Percentiles rank a stretch among this genome's conserved stretches.
phyloP scores from a whole-genome alignment of 1,284 basidiomycete species.

The Ceratobasidium sp. region DNA sequence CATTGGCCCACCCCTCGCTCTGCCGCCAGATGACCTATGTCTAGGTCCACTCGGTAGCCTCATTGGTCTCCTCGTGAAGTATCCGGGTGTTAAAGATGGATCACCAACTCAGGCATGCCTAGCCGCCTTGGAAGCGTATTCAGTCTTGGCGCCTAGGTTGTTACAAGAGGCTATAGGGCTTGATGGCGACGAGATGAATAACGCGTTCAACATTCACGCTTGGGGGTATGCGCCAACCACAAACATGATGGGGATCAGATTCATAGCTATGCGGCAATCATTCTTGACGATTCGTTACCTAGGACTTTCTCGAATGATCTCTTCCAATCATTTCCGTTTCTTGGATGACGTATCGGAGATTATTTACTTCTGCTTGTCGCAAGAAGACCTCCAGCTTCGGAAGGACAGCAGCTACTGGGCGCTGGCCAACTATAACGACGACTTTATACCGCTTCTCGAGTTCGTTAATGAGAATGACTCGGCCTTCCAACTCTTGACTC shows the following conservation, averaged over 20 bases:
- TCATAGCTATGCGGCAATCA: not conserved
- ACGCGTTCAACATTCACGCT: not conserved
- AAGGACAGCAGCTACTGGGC: not conserved
- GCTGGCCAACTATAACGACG: not conserved
- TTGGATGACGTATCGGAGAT: not conserved
- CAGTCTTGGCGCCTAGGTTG: not conserved
- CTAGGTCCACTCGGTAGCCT: not conserved
- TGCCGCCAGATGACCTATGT: not conserved
- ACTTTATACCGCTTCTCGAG: not conserved
- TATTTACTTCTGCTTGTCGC: not conserved
- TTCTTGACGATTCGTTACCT: conserved; percentile 1
- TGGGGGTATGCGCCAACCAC: not conserved
- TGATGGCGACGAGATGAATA: not conserved
- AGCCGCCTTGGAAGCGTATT: not conserved
- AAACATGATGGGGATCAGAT: not conserved
- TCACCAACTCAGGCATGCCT: not conserved
- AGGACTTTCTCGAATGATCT: not conserved
- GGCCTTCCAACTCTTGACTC: not conserved
- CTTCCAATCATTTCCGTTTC: not conserved
- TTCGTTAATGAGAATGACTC: not conserved
- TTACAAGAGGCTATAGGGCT: not conserved
- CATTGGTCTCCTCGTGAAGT: not conserved
- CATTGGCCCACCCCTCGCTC: not conserved
- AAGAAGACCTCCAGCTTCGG: not conserved
- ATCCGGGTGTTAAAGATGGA: not conserved